Base-by-base conservation (phyloP, 2,329 filamentous ascomycete genomes). In the Tricladium varicosporioides region DNA sequence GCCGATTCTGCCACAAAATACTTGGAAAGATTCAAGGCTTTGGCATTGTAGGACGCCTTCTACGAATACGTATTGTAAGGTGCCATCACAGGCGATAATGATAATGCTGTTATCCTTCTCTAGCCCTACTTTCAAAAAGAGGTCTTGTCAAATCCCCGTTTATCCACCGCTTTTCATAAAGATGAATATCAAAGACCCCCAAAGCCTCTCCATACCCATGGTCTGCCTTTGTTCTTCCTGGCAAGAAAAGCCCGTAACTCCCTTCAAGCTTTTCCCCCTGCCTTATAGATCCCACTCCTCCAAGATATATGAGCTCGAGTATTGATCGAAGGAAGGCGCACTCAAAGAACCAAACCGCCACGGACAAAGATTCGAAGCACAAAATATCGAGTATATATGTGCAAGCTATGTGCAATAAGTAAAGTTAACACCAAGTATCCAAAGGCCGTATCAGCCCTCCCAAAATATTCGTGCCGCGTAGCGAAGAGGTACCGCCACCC, bases 401-500 rank as follows among this genome's bases (percentile, higher is more conserved):
- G 19, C 15, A 50, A 33, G 46, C 27, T 31, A 36, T 56, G 56
- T 56, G 56, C 53, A 44, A 27, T 27, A 53, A 46, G 54, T 52
- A 33, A 55, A 50, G 54, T 60, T 18, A 22, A 4, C 36, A 40
- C 48, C 44, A 36, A 57, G 22, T 16, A 54, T 48, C 19, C 19
- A 43, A 18, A 53, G 18, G 13, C 15, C 32, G 40, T 49, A 32
- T 27, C 31, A 43, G 51, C 54, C 46, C 58, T 52, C 57, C 54
- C 54, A 60, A 58, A 58, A 62, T 61, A 53, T 36, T 54, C 48
- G 51, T 22, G 33, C 18, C 33, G 19, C 49, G 8, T 27, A 44
- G 15, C 36, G n/a, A 19, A 11, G 10, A 14, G 36, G 16, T 43
- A 33, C 31, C 18, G 33, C 45, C 50, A 32, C 46, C 48, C 46